Evolutionary conservation across 352 stramenopile genomes (phyloP).

Genomic region (Elongisporangium senticosum): DNA sequence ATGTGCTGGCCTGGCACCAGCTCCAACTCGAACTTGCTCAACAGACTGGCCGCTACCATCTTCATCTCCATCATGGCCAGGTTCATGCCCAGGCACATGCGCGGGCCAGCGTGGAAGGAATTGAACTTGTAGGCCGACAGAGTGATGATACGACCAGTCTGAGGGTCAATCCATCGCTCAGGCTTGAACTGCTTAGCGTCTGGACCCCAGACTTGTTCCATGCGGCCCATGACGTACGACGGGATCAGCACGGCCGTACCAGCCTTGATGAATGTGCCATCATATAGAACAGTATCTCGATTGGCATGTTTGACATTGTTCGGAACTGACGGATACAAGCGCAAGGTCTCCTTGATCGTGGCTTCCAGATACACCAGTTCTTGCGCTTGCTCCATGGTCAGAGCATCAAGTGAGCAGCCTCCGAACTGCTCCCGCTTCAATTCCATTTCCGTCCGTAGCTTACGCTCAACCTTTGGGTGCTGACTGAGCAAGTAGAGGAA

Average conservation of each 20-base stretch:
- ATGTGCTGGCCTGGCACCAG: conserved; percentile 19
- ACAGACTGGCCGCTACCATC: conserved; percentile 18
- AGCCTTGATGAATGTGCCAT: conserved; percentile 58
- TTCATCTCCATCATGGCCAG: conserved; percentile 40
- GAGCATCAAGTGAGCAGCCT: conserved; percentile 4
- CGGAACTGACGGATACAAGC: conserved; percentile 49
- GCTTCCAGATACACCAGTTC: conserved; percentile 39
- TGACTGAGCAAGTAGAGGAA: conserved; percentile 37
- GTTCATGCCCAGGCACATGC: conserved; percentile 42
- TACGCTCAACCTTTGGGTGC: conserved; percentile 25
- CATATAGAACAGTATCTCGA: conserved; percentile 49
- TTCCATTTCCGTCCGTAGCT: conserved; percentile 21
- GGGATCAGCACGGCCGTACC: conserved; percentile 43
- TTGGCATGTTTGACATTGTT: conserved; percentile 41
- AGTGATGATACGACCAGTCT: conserved; percentile 11
- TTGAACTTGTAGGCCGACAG: conserved; percentile 44
- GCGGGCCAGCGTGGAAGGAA: conserved; percentile 35
- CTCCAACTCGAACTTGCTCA: conserved; percentile 28
- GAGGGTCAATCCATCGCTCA: conserved; percentile 38
- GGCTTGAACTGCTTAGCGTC: conserved; percentile 47
- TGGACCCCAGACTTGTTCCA: conserved; percentile 33
- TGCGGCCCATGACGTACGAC: conserved; percentile 36
- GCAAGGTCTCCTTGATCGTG: conserved; percentile 29
- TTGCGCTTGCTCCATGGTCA: conserved; percentile 21
- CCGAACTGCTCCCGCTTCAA: conserved; percentile 14